phyloP scores from a whole-genome alignment of 2,329 filamentous ascomycete genomes.

The Endoconidiophora laricicola region DNA sequence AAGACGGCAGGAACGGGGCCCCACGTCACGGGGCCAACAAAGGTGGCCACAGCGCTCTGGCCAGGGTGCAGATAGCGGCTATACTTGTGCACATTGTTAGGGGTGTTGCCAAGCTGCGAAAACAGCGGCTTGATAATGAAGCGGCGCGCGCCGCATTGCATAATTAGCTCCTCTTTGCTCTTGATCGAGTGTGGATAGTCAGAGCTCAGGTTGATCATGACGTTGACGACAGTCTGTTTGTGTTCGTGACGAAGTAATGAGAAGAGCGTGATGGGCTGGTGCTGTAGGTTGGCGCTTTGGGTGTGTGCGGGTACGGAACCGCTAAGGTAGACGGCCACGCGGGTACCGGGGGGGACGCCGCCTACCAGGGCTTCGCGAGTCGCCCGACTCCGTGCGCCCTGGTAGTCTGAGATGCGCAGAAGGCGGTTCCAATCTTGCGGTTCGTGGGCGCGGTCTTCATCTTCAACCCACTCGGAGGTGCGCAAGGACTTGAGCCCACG shows the following conservation, averaged over 20 bases:
- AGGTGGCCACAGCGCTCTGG: slow-evolving; percentile 72
- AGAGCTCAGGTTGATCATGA: slow-evolving; percentile 71
- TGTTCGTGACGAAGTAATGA: slow-evolving; percentile 87
- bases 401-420: slow-evolving; percentile 79
- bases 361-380: slow-evolving; percentile 75
- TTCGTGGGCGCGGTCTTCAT: slow-evolving; percentile 72
- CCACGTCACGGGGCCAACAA: slow-evolving; percentile 84
- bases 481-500: slow-evolving; percentile 82
- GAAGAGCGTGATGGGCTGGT: slow-evolving; percentile 54
- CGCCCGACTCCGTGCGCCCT: slow-evolving; percentile 59
- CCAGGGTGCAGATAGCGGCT: slow-evolving; percentile 84
- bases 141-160: slow-evolving; percentile 78
- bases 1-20: slow-evolving; percentile 80
- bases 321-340: slow-evolving; percentile 62
- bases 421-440: slow-evolving; percentile 80
- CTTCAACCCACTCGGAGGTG: slow-evolving; percentile 74
- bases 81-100: slow-evolving; percentile 96
- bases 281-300: slow-evolving; percentile 29
- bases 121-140: slow-evolving; percentile 82
- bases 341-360: slow-evolving; percentile 67
- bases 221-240: slow-evolving; percentile 80
- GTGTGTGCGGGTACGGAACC: slow-evolving; percentile 28
- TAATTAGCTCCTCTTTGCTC: slow-evolving; percentile 79
- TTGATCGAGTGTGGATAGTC: slow-evolving; percentile 63
- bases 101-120: slow-evolving; percentile 74